phyloP scores from a whole-genome alignment of 2,329 filamentous ascomycete genomes.

The Dendryphion nanum region DNA sequence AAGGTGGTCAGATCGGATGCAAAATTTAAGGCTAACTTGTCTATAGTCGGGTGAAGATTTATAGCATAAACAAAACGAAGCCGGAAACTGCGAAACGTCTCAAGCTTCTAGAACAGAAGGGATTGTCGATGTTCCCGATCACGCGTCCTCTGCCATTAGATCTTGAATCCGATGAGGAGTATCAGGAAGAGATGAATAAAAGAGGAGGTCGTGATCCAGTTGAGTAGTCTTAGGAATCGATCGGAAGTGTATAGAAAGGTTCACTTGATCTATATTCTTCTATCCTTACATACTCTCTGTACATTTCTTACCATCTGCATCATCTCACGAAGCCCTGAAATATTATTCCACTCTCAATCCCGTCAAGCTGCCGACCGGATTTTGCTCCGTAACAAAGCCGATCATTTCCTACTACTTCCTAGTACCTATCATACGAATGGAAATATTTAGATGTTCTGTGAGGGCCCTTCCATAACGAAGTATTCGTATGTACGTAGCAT shows the following conservation, averaged over 20 bases:
- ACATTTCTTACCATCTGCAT: neutral
- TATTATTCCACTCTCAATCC: neutral
- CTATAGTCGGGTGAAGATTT: constrained; percentile 54
- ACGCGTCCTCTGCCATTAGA: constrained; percentile 47
- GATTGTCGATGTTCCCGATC: constrained; percentile 51
- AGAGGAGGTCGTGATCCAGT: constrained; percentile 43
- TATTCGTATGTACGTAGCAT: constrained; percentile 9
- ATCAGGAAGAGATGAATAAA: constrained; percentile 42
- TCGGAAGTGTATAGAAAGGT: neutral
- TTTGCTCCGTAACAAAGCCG: constrained; percentile 4
- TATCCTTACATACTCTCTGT: neutral
- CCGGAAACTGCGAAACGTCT: constrained; percentile 51
- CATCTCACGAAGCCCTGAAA: constrained; percentile 5
- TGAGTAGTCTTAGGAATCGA: constrained; percentile 22
- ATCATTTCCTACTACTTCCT: neutral
- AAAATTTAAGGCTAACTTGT: constrained; percentile 6
- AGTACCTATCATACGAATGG: constrained; percentile 5
- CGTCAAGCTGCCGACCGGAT: neutral
- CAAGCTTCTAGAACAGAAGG: constrained; percentile 51
- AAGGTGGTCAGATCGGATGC: constrained; percentile 2
- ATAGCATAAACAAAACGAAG: constrained; percentile 59
- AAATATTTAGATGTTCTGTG: neutral
- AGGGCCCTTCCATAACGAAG: constrained; percentile 13
- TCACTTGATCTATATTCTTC: neutral
- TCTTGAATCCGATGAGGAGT: constrained; percentile 44